Conservation (phyloP, 2,329 filamentous ascomycete genomes). For the Sclerotinia minor region DNA sequence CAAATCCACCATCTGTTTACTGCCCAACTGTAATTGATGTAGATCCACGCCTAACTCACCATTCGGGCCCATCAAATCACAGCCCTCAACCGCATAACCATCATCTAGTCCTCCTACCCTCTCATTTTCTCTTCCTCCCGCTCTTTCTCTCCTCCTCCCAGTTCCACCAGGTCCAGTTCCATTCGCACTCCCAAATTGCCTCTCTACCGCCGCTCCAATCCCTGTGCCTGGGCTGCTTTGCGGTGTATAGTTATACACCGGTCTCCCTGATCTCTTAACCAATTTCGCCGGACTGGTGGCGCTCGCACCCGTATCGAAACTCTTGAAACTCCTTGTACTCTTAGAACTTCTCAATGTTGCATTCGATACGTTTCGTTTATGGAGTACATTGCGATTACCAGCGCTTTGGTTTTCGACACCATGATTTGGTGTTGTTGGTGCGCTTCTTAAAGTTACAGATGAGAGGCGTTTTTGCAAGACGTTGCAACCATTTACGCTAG, state of each 20-base stretch:
- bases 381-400: constrained; percentile 32
- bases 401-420: constrained; percentile 26
- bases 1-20: constrained; percentile 55
- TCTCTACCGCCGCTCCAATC: constrained; percentile 36
- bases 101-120: constrained; percentile 26
- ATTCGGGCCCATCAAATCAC: constrained; percentile 32
- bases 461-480: constrained; percentile 34
- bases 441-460: constrained; percentile 26
- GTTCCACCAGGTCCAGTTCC: not conserved
- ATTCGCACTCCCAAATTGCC: constrained; percentile 39
- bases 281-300: constrained; percentile 33
- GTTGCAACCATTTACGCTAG: constrained; percentile 29
- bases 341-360: constrained; percentile 33
- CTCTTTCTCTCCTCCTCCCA: constrained; percentile 2
- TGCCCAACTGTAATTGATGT: constrained; percentile 46
- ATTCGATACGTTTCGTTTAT: constrained; percentile 33
- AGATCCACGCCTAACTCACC: constrained; percentile 36
- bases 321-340: constrained; percentile 30
- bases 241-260: constrained; percentile 12
- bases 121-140: constrained; percentile 19
- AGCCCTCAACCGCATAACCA: constrained; percentile 29
- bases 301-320: constrained; percentile 29
- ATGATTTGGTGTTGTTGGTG: constrained; percentile 27
- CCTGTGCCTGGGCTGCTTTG: constrained; percentile 34
- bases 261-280: constrained; percentile 31